Percentiles rank a stretch among this genome's conserved stretches.
Evolutionary conservation across 176 grass and related monocot genomes (phyloP).

Genomic region (Hordeum marinum): DNA sequence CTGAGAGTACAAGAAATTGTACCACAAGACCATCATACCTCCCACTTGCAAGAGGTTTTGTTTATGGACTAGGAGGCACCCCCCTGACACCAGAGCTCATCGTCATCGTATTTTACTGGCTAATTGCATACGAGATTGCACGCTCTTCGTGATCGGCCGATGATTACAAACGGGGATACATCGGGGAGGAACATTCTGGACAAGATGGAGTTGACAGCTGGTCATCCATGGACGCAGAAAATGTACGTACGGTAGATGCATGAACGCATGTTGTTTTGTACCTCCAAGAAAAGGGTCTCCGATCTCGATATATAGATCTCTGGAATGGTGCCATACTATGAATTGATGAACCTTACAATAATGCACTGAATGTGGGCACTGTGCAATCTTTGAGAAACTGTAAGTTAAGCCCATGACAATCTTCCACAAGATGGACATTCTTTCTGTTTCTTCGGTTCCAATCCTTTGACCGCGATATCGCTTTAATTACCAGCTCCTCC

Average conservation of each 20-base stretch:
- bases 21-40: conserved; percentile 31
- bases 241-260: neutral
- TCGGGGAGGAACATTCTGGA: neutral
- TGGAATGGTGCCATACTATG: neutral
- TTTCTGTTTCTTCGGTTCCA: neutral
- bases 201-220: conserved; percentile 9
- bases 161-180: neutral
- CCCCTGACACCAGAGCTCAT: conserved; percentile 4
- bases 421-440: conserved; percentile 18
- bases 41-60: conserved; percentile 23
- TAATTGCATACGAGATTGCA: neutral
- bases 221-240: neutral
- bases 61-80: conserved; percentile 4
- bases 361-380: neutral
- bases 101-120: neutral
- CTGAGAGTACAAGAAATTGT: neutral
- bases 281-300: neutral
- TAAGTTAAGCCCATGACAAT: neutral
- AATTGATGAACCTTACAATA: conserved; percentile 15
- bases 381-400: neutral
- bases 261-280: conserved; percentile 25
- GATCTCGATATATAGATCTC: conserved; percentile 21
- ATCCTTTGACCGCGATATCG: neutral
- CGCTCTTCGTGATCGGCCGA: neutral
- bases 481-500: neutral